Conservation (phyloP, 331 rosid genomes). For the Quercus phellos region DNA sequence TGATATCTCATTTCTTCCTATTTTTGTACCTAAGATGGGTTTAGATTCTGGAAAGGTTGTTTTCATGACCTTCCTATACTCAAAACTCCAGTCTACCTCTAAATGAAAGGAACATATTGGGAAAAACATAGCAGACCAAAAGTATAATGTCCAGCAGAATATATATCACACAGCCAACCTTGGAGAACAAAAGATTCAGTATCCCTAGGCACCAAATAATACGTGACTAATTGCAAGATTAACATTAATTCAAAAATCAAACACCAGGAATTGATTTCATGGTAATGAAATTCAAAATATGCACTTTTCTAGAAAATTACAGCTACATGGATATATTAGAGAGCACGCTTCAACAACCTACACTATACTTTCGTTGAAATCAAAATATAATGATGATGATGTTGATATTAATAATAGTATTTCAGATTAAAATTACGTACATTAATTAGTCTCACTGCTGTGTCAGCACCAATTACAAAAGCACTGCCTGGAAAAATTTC, state of each 20-base stretch:
- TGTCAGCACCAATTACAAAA: conserved; percentile 91
- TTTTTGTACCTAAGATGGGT: not conserved
- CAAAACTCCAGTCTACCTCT: not conserved
- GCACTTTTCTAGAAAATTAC: not conserved
- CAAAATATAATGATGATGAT: not conserved
- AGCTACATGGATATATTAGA: not conserved
- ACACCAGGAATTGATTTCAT: not conserved
- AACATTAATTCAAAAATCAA: not conserved
- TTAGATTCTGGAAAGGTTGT: not conserved
- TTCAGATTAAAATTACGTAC: conserved; percentile 38
- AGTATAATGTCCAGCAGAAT: not conserved
- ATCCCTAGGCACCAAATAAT: not conserved
- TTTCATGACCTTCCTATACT: not conserved
- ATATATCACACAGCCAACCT: not conserved
- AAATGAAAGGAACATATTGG: not conserved
- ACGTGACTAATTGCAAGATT: not conserved
- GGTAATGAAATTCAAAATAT: not conserved
- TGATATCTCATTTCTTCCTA: not conserved
- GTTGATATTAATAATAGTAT: not conserved
- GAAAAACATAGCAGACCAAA: not conserved
- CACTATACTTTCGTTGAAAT: not conserved
- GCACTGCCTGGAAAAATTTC: conserved; percentile 91
- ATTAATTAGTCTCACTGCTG: conserved; percentile 74
- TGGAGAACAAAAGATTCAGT: not conserved
- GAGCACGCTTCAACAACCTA: not conserved